Evolutionary conservation across 1,284 basidiomycete species (phyloP), one percentile per base, ranked within the genome.

Genomic region (Cryptococcus floricola): DNA sequence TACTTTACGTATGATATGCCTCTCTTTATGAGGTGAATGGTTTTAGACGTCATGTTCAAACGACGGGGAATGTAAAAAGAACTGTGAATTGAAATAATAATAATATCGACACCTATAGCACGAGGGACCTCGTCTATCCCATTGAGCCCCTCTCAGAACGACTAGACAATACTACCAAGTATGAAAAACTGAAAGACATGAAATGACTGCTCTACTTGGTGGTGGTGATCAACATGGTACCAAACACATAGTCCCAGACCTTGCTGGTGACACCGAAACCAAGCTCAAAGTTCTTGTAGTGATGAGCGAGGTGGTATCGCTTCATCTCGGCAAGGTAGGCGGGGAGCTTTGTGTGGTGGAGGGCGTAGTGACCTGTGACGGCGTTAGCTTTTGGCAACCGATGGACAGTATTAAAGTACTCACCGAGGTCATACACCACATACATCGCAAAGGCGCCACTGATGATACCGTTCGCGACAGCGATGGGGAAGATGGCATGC

Each of bases 241-340:
- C 87, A 78, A 97, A 98, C 25, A 95, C 84, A 69, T 85, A 81
- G 75, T 98, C 95, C 95, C 95, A 98, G 46, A 98, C 80, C 79
- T 95, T 95, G 78, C 86, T 87, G 80, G 79, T 98, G 19, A 98
- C 95, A 48, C 95, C 95, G 70, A 95, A 98, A n/a, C 93, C 95
- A 48, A 97, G 86, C 73, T 98, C 93, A 73, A 91, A 96, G 81
- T 97, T 79, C 79, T 95, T 94, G 82, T 94, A 97, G 77, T 98
- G 95, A 73, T 98, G 94, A 18, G 92, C 92, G 62, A 99, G 84
- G 71, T 99, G 95, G 71, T 98, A 98, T 74, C 89, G 88, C 82
- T 99, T 99, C 87, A 91, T 87, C 74, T 93, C 86, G 54, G 83
- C 83, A 76, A 97, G 78, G 78, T 97, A 96, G 45, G 85, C 79